Evolutionary conservation across 2,329 filamentous ascomycete species (phyloP).

Genomic region (Aspergillus alliaceus): DNA sequence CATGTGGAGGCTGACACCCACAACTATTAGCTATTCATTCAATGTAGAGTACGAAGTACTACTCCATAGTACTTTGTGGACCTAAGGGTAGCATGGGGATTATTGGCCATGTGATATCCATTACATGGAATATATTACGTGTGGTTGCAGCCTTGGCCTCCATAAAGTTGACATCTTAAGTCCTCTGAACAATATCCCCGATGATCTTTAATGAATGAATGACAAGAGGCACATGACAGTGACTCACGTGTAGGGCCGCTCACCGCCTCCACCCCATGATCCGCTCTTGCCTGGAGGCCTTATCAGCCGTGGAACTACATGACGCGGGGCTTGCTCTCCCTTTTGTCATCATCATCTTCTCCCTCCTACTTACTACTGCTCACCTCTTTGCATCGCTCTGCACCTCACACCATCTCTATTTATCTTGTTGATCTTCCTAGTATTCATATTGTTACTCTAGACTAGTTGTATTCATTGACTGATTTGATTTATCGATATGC

Average conservation of each 20-base stretch:
- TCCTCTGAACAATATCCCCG: too few species aligned
- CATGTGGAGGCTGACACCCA: conserved; percentile 18
- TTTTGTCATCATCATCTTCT: conserved; percentile 17
- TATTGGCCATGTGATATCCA: conserved; percentile 1
- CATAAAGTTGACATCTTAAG: background rate
- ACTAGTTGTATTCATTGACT: conserved; percentile 3
- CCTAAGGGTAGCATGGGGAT: too few species aligned
- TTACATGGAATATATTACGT: conserved; percentile 11
- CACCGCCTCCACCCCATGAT: conserved; percentile 28
- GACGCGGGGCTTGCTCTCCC: conserved; percentile 27
- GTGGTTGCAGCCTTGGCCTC: background rate
- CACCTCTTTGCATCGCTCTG: conserved; percentile 16
- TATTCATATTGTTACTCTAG: background rate
- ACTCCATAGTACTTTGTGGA: too few species aligned
- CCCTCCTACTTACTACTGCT: conserved; percentile 22
- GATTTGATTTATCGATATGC: conserved; percentile 62
- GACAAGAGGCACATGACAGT: conserved; percentile 14
- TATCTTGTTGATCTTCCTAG: conserved; percentile 15
- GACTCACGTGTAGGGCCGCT: conserved; percentile 24
- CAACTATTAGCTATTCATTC: background rate
- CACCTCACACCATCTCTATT: conserved; percentile 17
- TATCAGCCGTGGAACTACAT: conserved; percentile 20
- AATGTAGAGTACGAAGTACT: background rate
- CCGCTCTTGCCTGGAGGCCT: conserved; percentile 14
- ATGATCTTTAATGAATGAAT: background rate